phyloP scores from a whole-genome alignment of 73 alveolate species.

The Tetrahymena borealis region DNA sequence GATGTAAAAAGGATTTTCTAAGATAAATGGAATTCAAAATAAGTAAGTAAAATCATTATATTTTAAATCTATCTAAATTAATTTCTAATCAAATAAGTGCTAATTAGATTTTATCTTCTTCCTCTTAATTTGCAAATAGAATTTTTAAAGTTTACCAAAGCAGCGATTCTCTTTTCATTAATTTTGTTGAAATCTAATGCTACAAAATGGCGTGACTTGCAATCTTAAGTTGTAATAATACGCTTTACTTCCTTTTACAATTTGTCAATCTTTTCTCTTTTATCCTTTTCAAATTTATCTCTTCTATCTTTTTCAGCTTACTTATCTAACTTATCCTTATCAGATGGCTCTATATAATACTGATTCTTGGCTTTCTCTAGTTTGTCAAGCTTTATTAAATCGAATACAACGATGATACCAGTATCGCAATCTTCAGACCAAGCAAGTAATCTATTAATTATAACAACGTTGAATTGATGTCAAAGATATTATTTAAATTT shows the following conservation, averaged over 20 bases:
- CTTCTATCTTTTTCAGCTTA: neutral
- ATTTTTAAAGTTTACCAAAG: neutral
- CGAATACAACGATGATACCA: constrained; percentile 34
- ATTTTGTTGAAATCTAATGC: constrained; percentile 29
- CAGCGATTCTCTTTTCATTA: constrained; percentile 9
- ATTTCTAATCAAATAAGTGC: too few relatives aligned
- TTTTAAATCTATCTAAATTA: too few relatives aligned
- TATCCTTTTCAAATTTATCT: neutral
- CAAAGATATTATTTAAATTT: neutral
- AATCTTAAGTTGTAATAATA: constrained; percentile 19
- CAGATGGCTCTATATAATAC: neutral
- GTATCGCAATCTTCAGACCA: constrained; percentile 42
- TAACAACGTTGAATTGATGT: neutral
- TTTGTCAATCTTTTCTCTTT: neutral
- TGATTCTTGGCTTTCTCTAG: neutral
- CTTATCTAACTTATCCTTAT: neutral
- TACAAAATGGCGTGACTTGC: constrained; percentile 30
- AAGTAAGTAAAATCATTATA: too few relatives aligned
- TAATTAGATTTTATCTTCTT: too few relatives aligned
- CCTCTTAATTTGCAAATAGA: too few relatives aligned
- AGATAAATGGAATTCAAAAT: too few relatives aligned
- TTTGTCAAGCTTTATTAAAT: constrained; percentile 11
- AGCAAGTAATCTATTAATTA: constrained; percentile 4
- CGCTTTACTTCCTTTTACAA: neutral
- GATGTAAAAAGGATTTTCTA: too few relatives aligned